Conservation (phyloP, 1,139 yeast genomes). For the Suhomyces wounanorum region DNA sequence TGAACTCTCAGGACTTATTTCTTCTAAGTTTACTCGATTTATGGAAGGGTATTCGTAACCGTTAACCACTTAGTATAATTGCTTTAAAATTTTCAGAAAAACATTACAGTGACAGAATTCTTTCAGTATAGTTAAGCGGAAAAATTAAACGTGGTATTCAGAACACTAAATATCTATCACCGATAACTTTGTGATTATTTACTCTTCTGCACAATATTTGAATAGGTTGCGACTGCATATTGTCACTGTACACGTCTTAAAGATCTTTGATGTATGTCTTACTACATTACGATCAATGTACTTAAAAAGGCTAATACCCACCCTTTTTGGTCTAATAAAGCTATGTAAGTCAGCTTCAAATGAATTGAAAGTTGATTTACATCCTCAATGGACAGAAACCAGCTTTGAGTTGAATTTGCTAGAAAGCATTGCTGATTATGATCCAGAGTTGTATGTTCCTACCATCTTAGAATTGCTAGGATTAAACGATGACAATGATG, state of each 20-base stretch:
- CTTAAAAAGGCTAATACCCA: background rate
- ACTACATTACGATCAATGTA: background rate
- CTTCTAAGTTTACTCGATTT: too few relatives aligned
- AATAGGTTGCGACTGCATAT: background rate
- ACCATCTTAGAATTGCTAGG: conserved; percentile 42
- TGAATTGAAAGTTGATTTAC: conserved; percentile 16
- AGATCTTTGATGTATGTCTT: background rate
- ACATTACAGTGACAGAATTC: too few relatives aligned
- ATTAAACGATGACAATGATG: conserved; percentile 30
- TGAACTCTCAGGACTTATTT: too few relatives aligned
- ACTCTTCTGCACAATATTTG: too few relatives aligned
- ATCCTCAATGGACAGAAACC: conserved; percentile 35
- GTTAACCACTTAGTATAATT: too few relatives aligned
- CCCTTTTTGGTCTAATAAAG: background rate
- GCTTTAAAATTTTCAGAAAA: too few relatives aligned
- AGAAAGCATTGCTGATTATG: conserved; percentile 55
- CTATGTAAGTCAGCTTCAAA: conserved; percentile 2
- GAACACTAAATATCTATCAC: too few relatives aligned
- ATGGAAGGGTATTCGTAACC: too few relatives aligned
- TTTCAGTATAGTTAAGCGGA: too few relatives aligned
- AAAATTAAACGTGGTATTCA: too few relatives aligned
- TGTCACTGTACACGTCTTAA: background rate
- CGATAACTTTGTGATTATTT: too few relatives aligned
- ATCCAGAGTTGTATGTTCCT: conserved; percentile 51
- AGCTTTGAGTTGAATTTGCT: conserved; percentile 52